Conservation (phyloP, 129 eudicot species). For the Smallanthus sonchifolius region DNA sequence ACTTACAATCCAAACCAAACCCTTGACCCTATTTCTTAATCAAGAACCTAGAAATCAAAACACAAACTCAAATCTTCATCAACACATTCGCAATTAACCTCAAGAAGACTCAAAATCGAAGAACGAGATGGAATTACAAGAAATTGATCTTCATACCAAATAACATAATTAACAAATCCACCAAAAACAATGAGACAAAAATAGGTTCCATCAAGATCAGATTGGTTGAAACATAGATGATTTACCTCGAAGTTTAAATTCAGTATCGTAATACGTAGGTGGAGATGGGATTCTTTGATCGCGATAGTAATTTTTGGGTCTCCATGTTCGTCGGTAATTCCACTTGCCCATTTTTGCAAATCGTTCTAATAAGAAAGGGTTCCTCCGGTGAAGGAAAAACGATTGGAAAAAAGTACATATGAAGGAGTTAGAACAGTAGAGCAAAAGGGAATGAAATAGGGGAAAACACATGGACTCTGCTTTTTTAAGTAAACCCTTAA, state of each 20-base stretch:
- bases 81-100: not conserved
- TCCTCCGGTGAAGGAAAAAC: slow-evolving; percentile 1
- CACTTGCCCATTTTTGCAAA: slow-evolving; percentile 32
- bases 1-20: not conserved
- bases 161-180: slow-evolving; percentile 6
- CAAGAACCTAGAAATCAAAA: not conserved
- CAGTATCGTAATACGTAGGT: slow-evolving; percentile 40
- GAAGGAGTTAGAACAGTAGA: slow-evolving; percentile 15
- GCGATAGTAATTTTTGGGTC: slow-evolving; percentile 37
- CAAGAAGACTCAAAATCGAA: not conserved
- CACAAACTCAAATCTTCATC: not conserved
- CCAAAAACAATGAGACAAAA: not conserved
- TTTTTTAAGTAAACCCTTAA: not conserved
- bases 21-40: slow-evolving; percentile 8
- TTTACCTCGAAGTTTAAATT: slow-evolving; percentile 38
- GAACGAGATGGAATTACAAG: not conserved
- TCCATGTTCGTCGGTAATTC: slow-evolving; percentile 39
- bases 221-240: not conserved
- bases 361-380: not conserved
- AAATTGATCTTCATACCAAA: slow-evolving; percentile 9
- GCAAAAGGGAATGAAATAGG: not conserved
- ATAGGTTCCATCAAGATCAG: not conserved
- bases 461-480: slow-evolving; percentile 4
- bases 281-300: slow-evolving; percentile 41
- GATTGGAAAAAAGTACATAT: not conserved